These are phyloP conservation scores for Nadsonia fulvescens DNA, from an alignment of 805 yeast genomes.

Conservation along the genomic window DNA sequence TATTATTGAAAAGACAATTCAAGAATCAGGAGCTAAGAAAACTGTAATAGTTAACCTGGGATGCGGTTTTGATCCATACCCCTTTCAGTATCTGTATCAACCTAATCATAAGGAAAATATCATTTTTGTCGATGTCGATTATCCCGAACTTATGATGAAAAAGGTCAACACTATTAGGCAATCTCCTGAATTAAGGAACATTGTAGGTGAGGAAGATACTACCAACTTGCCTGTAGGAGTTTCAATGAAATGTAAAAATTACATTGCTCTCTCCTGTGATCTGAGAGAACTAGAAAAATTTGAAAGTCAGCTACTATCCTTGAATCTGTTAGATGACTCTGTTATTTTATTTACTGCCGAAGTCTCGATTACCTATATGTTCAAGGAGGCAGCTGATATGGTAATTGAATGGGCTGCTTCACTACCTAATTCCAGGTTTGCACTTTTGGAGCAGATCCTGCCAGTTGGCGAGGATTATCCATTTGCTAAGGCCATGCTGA, in stretches of 20 bases:
- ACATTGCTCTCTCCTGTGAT: conserved; percentile 51
- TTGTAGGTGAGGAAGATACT: conserved; percentile 25
- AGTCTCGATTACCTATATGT: conserved; percentile 70
- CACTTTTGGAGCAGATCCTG: conserved; percentile 51
- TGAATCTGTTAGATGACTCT: conserved; percentile 6
- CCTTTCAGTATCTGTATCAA: conserved; percentile 34
- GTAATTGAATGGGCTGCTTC: conserved; percentile 32
- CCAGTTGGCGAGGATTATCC: conserved; percentile 49
- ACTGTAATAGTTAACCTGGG: conserved; percentile 49
- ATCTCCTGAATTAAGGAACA: conserved; percentile 27
- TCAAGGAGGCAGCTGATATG: conserved; percentile 42
- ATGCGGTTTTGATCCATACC: conserved; percentile 57
- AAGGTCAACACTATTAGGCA: conserved; percentile 35
- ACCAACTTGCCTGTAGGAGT: conserved; percentile 13
- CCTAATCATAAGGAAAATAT: conserved; percentile 24
- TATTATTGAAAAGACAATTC: conserved; percentile 30
- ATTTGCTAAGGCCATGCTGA: conserved; percentile 57
- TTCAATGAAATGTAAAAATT: conserved; percentile 24
- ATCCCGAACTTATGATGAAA: conserved; percentile 43
- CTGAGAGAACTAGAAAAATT: conserved; percentile 28
- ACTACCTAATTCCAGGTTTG: conserved; percentile 36
- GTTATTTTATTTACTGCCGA: conserved; percentile 49
- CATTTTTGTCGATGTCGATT: conserved; percentile 54
- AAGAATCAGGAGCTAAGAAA: conserved; percentile 11
- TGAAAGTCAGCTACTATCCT: conserved; percentile 2